Evolutionary conservation across 139 green algal genomes (phyloP).

Genomic region (Pedinophyceae sp.): DNA sequence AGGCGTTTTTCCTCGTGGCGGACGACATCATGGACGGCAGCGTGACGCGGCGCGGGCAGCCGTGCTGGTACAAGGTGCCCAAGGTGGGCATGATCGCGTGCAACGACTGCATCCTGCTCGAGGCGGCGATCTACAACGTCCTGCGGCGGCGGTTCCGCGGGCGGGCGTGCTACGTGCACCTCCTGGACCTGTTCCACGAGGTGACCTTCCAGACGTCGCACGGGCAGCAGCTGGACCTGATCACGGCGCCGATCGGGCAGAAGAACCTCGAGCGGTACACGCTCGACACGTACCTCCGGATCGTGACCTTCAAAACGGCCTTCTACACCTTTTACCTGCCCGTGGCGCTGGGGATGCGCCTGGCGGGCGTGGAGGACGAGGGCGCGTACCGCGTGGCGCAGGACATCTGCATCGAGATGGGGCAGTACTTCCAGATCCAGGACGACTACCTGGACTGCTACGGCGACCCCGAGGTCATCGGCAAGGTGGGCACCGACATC

Average conservation of each 20-base stretch:
- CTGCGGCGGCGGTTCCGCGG: conserved; percentile 27
- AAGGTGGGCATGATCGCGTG: conserved; percentile 84
- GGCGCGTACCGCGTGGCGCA: conserved; percentile 35
- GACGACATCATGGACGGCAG: conserved; percentile 98
- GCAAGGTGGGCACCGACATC: conserved; percentile 98
- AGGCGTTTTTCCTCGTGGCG: conserved; percentile 95
- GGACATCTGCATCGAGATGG: conserved; percentile 75
- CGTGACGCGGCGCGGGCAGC: conserved; percentile 86
- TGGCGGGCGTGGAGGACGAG: conserved; percentile 49
- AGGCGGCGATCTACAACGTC: conserved; percentile 83
- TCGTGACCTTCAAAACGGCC: conserved; percentile 89
- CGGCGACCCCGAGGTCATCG: conserved; percentile 80
- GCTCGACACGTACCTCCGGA: conserved; percentile 77
- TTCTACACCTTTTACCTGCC: conserved; percentile 96
- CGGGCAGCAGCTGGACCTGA: conserved; percentile 92
- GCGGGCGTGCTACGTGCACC: conserved; percentile 34
- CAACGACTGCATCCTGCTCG: conserved; percentile 96
- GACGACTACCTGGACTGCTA: conserved; percentile 96
- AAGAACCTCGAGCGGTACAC: conserved; percentile 76
- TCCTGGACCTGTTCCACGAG: conserved; percentile 95
- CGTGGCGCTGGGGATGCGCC: conserved; percentile 71
- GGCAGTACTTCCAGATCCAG: conserved; percentile 95
- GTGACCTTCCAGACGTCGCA: conserved; percentile 78
- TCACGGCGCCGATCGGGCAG: conserved; percentile 70
- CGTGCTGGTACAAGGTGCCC: conserved; percentile 88